phyloP scores from a whole-genome alignment of 225 moss, liverwort and hornwort species.

The Rhytidiadelphus loreus region DNA sequence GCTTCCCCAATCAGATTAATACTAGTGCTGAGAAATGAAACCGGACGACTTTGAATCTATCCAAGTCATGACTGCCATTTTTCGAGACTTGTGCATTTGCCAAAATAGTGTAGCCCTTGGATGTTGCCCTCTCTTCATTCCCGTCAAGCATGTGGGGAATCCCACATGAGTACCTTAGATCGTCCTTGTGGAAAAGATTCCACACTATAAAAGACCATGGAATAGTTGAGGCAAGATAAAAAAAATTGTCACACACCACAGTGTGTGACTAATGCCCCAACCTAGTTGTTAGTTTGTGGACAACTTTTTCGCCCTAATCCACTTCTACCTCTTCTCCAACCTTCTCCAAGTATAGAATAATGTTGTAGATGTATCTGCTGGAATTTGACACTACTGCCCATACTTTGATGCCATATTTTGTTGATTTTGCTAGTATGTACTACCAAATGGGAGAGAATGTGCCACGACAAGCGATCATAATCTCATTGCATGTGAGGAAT shows the following conservation, averaged over 20 bases:
- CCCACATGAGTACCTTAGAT: too few relatives aligned
- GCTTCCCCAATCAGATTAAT: fast-evolving
- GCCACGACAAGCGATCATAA: background rate
- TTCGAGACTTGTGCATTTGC: background rate
- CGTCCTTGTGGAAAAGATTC: background rate
- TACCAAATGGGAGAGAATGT: fast-evolving
- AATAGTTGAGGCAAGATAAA: background rate
- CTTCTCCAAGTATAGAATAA: background rate
- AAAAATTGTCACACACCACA: background rate
- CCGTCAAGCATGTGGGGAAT: background rate
- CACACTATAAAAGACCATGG: background rate
- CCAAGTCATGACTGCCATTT: background rate
- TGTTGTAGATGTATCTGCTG: too few relatives aligned
- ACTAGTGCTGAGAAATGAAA: background rate
- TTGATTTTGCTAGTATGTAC: too few relatives aligned
- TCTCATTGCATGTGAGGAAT: background rate
- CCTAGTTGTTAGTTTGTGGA: fast-evolving
- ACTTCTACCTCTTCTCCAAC: background rate
- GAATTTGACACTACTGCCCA: too few relatives aligned
- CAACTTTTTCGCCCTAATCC: background rate
- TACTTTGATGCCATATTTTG: too few relatives aligned
- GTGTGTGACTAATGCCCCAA: background rate
- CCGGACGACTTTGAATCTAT: background rate
- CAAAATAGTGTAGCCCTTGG: background rate
- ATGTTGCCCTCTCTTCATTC: background rate